phyloP scores from a whole-genome alignment of 306 rosid species.

The Sphenostylis stenocarpa region DNA sequence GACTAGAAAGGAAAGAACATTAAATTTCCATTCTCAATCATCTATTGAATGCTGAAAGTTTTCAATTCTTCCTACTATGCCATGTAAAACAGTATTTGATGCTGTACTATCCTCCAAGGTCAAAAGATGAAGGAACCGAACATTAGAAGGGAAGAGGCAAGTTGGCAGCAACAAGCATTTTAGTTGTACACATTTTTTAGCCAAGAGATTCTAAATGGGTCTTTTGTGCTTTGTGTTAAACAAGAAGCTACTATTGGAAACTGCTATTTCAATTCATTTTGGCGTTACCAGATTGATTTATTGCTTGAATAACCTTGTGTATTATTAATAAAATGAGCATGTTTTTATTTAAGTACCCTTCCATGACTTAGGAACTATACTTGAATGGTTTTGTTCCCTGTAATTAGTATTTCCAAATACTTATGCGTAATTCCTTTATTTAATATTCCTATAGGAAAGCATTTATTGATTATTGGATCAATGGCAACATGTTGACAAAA shows the following conservation, averaged over 20 bases:
- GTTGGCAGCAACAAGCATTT: background rate
- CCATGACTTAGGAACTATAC: slow-evolving; percentile 4
- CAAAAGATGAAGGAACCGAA: background rate
- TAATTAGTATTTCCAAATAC: slow-evolving; percentile 13
- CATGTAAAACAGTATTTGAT: background rate
- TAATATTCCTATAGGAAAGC: slow-evolving; percentile 57
- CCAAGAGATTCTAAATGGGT: background rate
- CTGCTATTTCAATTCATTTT: slow-evolving; percentile 12
- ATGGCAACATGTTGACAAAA: slow-evolving; percentile 79
- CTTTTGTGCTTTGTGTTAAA: background rate
- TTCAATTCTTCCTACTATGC: background rate
- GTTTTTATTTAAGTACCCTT: slow-evolving; percentile 9
- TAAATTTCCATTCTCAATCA: background rate
- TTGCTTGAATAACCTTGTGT: background rate
- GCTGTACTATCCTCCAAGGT: background rate
- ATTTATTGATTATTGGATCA: slow-evolving; percentile 88
- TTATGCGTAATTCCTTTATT: slow-evolving; percentile 18
- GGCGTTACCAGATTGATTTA: slow-evolving; percentile 5
- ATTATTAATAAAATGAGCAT: background rate
- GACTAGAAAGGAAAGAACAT: background rate
- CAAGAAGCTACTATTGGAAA: background rate
- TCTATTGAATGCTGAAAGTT: background rate
- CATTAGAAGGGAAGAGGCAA: background rate
- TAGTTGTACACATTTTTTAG: background rate
- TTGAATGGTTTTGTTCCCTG: slow-evolving; percentile 29